A percentile compares a stretch with the other conserved stretches of the same genome.
These are phyloP conservation scores for Pythium biforme DNA, from an alignment of 352 stramenopile genomes.

Conservation along the genomic window DNA sequence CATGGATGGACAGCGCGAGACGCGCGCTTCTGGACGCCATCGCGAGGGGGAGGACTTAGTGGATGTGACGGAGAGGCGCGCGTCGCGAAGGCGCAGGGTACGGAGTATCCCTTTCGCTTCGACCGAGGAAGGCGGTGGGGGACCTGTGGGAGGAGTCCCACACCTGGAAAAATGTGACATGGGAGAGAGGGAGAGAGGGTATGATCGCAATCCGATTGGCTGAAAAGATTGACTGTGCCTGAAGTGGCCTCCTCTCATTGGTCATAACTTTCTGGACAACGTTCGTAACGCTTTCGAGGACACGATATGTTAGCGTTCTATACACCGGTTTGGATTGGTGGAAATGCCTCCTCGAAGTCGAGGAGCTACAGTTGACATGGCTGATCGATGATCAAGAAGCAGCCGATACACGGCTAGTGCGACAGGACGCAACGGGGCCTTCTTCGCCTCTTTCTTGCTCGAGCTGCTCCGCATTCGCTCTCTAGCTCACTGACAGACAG, in stretches of 20 bases:
- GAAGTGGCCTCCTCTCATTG: neutral
- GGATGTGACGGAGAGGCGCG: too few species aligned
- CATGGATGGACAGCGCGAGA: too few species aligned
- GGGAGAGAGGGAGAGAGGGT: conserved; percentile 8
- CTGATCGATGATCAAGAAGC: neutral
- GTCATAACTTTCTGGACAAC: neutral
- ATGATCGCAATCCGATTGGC: conserved; percentile 16
- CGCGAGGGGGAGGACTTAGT: neutral
- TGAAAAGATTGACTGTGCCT: neutral
- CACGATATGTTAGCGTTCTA: neutral
- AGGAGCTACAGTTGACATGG: conserved; percentile 22
- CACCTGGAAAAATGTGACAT: conserved; percentile 16
- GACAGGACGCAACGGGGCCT: too few species aligned
- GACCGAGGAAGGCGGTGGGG: neutral
- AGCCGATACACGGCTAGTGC: neutral
- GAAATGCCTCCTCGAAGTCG: conserved; percentile 23
- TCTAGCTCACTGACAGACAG: neutral
- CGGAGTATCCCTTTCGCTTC: too few species aligned
- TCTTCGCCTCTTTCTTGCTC: too few species aligned
- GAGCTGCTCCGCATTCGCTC: too few species aligned
- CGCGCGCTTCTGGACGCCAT: conserved; percentile 3
- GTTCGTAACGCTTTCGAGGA: conserved; percentile 4
- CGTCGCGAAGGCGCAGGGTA: too few species aligned
- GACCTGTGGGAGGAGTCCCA: neutral
- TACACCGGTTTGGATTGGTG: conserved; percentile 16